Evolutionary conservation across 1,139 yeast species (phyloP).

Genomic region (Entelexis sorbosivorans): DNA sequence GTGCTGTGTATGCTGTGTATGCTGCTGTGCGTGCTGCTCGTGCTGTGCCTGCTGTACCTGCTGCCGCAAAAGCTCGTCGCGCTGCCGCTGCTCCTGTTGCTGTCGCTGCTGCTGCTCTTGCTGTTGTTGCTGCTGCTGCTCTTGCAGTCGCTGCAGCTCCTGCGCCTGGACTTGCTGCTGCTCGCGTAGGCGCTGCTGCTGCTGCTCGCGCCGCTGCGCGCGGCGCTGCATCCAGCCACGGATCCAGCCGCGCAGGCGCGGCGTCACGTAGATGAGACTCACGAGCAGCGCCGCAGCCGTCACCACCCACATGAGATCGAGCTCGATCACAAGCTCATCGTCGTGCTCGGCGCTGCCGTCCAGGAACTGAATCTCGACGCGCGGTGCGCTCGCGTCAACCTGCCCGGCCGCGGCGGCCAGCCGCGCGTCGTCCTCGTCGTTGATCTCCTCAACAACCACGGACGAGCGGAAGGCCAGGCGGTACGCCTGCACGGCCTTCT

Average conservation of each 20-base stretch:
- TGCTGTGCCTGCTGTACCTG: background rate
- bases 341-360: background rate
- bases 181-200: background rate
- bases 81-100: background rate
- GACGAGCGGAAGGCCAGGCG: background rate
- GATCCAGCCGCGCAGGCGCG: background rate
- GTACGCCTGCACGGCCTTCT: slow-evolving; percentile 2
- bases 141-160: background rate
- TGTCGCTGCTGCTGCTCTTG: background rate
- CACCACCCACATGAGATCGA: background rate
- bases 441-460: background rate
- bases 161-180: background rate
- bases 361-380: background rate
- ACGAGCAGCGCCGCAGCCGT: background rate
- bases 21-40: too few species aligned
- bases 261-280: background rate
- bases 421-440: slow-evolving; percentile 4
- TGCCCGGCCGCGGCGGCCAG: slow-evolving; percentile 1
- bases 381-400: background rate
- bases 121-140: background rate
- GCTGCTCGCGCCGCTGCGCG: background rate
- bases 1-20: background rate
- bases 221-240: background rate
- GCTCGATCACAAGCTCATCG: background rate
- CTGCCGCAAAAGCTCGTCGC: background rate